phyloP scores from a whole-genome alignment of 73 alveolate species.

The Stentor coeruleus region DNA sequence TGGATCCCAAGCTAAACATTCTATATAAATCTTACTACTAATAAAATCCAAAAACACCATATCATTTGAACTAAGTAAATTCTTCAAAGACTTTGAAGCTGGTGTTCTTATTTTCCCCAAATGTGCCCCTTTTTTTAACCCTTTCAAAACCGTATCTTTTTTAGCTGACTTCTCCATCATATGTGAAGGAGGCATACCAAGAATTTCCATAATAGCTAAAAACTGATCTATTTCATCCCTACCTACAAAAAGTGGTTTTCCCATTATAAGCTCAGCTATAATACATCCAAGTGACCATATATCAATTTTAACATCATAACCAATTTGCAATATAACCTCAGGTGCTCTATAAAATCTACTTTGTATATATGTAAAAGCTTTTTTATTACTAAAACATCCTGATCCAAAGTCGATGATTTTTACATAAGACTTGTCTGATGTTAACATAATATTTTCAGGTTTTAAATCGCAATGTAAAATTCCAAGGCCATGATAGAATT shows the following conservation, averaged over 20 bases:
- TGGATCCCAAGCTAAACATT: background rate
- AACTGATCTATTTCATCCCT: constrained; percentile 32
- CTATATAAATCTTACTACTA: background rate
- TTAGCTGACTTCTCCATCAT: background rate
- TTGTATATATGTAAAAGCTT: constrained; percentile 59
- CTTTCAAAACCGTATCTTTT: background rate
- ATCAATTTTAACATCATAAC: constrained; percentile 80
- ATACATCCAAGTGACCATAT: constrained; percentile 90
- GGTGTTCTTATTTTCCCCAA: background rate
- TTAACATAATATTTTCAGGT: constrained; percentile 35
- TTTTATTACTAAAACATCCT: constrained; percentile 27
- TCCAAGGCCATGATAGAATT: background rate
- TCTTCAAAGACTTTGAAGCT: background rate
- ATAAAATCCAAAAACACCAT: background rate
- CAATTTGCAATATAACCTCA: constrained; percentile 72
- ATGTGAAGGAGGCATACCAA: constrained; percentile 20
- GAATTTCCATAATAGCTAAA: constrained; percentile 22
- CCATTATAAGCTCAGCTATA: constrained; percentile 65
- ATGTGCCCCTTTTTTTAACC: background rate
- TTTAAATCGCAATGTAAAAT: constrained; percentile 39
- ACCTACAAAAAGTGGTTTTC: constrained; percentile 71
- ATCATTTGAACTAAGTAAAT: background rate
- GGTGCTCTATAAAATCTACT: constrained; percentile 94
- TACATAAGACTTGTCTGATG: constrained; percentile 19
- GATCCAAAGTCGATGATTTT: constrained; percentile 38